Evolutionary conservation across 2,329 filamentous ascomycete genomes (phyloP).

Genomic region (Thyridium curvatum): DNA sequence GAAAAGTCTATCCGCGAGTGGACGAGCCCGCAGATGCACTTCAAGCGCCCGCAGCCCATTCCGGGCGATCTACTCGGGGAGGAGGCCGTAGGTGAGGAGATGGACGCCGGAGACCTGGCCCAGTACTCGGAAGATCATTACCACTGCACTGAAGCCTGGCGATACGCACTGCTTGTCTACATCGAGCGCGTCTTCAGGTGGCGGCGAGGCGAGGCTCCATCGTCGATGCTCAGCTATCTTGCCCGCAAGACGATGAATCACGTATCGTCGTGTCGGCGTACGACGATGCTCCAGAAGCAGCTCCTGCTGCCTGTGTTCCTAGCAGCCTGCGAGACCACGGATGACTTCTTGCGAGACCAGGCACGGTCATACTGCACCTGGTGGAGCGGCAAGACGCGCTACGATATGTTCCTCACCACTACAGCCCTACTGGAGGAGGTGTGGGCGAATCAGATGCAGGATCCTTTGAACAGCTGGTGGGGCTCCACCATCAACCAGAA

Average conservation of each 20-base stretch:
- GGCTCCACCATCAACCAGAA: too few relatives aligned
- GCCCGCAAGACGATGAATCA: constrained; percentile 21
- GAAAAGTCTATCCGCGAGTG: constrained; percentile 13
- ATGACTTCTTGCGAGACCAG: constrained; percentile 13
- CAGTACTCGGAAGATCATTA: constrained; percentile 14
- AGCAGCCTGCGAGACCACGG: constrained; percentile 20
- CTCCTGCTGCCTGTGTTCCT: constrained; percentile 27
- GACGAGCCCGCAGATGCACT: neutral
- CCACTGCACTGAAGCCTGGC: constrained; percentile 26
- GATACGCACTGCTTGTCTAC: constrained; percentile 23
- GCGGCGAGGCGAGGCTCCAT: constrained; percentile 4
- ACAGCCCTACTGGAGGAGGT: constrained; percentile 12
- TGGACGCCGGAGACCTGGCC: neutral
- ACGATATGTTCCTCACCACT: constrained; percentile 21
- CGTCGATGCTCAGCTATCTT: constrained; percentile 11
- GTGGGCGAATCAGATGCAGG: constrained; percentile 4
- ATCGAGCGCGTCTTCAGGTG: constrained; percentile 21
- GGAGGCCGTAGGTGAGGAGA: neutral
- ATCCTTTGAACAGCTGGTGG: too few relatives aligned
- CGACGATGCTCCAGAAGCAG: constrained; percentile 24
- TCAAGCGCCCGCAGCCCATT: too few relatives aligned
- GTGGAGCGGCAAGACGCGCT: constrained; percentile 22
- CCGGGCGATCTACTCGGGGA: too few relatives aligned
- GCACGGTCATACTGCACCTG: constrained; percentile 20
- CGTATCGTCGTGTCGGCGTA: constrained; percentile 19